Base-by-base conservation (phyloP, 2,329 filamentous ascomycete genomes). In the Cercospora janseana region DNA sequence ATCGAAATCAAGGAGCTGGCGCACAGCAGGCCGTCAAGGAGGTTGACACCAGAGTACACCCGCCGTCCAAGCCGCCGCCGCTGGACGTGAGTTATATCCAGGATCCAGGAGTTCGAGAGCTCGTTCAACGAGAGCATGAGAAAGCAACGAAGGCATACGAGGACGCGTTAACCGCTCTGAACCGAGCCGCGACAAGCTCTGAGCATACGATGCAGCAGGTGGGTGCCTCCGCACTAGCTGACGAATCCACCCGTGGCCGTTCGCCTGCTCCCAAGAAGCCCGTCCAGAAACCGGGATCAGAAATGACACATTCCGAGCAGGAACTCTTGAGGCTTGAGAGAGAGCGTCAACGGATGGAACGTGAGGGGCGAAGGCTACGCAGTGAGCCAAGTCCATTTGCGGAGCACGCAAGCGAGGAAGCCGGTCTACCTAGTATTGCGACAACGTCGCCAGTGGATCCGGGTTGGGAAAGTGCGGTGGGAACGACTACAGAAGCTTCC, bases 71-170 rank as follows among this genome's bases (percentile, higher is more conserved):
- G 42, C 66, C 66, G 15, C 52, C 73, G 1, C 69, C 74, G 2
- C 78, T 85, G 1, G 77, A 89, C 58, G 66, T 83, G 1, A 72
- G 74, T 35, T 70, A 75, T 38, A 83, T 81, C 63, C 70, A 76
- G 2, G 82, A 88, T 67, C 85, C 85, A 61, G 79, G 81, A 5
- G 73, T 80, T 21, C 79, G 81, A 6, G 88, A 86, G 60, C 75
- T 82, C 31, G 85, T 83, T 1, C 82, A 88, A 60, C 86, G 84
- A 50, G 84, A 88, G 60, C 76, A 82, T 48, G 79, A 80, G 44
- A 76, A 79, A 9, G 73, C 75, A 1, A 72, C 81, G 24, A 87
- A 87, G 63, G 74, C 75, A 6, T 86, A 88, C 63, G 78, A 85
- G 21, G 77, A 81, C 61, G 79, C 81, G 81, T 27, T 79, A 60